Evolutionary conservation across 495 filamentous ascomycete genomes (phyloP), one percentile per base, ranked within the genome.

Genomic region (Cairneyella variabilis): DNA sequence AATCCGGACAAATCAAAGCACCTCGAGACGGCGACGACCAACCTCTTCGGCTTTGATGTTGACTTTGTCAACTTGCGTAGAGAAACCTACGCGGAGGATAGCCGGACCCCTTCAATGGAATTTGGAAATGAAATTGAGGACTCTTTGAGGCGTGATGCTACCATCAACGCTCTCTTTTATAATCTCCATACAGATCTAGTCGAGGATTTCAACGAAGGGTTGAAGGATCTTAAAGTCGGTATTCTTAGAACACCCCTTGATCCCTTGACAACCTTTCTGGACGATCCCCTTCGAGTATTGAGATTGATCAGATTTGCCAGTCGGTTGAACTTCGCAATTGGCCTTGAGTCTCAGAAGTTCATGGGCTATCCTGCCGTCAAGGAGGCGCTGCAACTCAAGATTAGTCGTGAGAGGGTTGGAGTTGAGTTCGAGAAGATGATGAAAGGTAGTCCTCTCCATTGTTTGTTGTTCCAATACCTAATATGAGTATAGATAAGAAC

Each of bases 1-100:
- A 97, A 99, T 63, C 95, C 93, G 0, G 93, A 97, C 60, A 97
- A 96, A 69, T 95, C 89, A 16, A 99, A 99, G 71, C 91, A 99
- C 67, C 77, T 99, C 22, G 93, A 95, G 69, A 97, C 95, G 0
- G 88, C 88, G 10, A 96, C 89, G 2, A 91, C 85, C 2, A 86
- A 75, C 56, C 79, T 98, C 26, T 84, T 96, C 55, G 91, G 89
- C 1, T 71, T 96, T 30, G 92, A 97, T 61, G 78, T 97, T 20
- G 93, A 98, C 59, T 79, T 98, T 59, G 93, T 98, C 36, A 97
- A 98, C 65, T 72, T 98, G 51, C 79, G 93, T 34, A 93, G 90
- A 65, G 93, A 98, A 71, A 88, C 84, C 12, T 98, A 98, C 59
- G 75, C 81, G 2, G 80, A 87, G 8, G 84, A 90, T 18, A 96